These are phyloP conservation scores for Triticum dicoccoides DNA, from an alignment of 176 grass and related monocot species.

Conservation along the genomic window DNA sequence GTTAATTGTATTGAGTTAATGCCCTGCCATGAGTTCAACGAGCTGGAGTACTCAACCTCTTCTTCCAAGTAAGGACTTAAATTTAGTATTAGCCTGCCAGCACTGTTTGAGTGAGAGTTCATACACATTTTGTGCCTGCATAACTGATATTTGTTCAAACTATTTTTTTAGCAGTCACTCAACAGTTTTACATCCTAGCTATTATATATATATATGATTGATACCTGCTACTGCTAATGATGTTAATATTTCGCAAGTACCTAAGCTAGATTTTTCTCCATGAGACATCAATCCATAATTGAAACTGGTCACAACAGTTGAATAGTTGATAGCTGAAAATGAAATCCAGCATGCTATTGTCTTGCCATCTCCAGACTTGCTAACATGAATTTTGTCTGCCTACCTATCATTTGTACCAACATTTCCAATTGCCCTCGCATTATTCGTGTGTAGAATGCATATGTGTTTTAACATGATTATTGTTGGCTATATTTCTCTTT, in stretches of 20 bases:
- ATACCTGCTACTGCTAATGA: background rate
- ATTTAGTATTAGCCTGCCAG: background rate
- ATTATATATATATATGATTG: background rate
- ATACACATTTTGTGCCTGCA: background rate
- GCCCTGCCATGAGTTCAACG: slow-evolving; percentile 96
- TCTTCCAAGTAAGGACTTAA: slow-evolving; percentile 63
- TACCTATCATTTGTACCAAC: background rate
- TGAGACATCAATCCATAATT: background rate
- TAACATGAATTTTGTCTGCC: background rate
- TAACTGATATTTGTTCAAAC: background rate
- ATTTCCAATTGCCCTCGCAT: background rate
- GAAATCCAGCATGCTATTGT: background rate
- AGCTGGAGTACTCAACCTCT: slow-evolving; percentile 75
- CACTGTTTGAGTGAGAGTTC: background rate
- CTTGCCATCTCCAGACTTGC: background rate
- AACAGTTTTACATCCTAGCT: background rate
- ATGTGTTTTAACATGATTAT: background rate
- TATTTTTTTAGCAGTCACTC: background rate
- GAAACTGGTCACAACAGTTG: background rate
- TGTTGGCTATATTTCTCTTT: background rate
- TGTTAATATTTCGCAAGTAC: background rate
- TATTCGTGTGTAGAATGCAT: background rate
- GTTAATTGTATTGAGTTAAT: slow-evolving; percentile 96
- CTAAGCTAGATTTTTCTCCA: slow-evolving; percentile 12
- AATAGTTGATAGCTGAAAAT: slow-evolving; percentile 3